Evolutionary conservation across 2,329 filamentous ascomycete species (phyloP), one percentile per base, ranked within the genome.

Genomic region (Paecilomyces variotii): DNA sequence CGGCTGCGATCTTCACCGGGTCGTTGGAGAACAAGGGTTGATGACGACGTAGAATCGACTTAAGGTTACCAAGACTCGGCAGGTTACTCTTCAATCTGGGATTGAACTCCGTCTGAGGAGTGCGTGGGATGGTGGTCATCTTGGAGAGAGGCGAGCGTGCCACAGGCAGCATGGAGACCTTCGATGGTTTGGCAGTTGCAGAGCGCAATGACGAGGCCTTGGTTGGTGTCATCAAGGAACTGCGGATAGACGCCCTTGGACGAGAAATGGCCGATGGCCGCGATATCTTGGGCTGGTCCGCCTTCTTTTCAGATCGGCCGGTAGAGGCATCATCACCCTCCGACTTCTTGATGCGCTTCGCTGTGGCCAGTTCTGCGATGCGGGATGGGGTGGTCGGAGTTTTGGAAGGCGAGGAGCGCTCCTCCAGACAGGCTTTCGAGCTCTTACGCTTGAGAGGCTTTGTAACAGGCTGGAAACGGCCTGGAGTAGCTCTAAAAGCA

Each of bases 161-260:
- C 25, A 83, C 84, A 54, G 80, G 82, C 30, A 82, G 78, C 68
- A 84, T 80, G 19, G 77, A 80, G 25, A 77, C 77, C 56, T 80
- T 82, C 52, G 82, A 75, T 6, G 80, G 77, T 67, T 83, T 85
- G 56, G 76, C 75, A 63, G 79, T 85, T 57, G 80, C 75, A 53
- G 81, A 76, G 51, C 87, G 85, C 34, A 86, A 84, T 56, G 89
- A 72, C 0, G 89, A 90, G 6, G 90, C 79, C 71, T 90, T 91
- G 7, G 89, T 94, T 0, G 91, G 91, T 4, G 90, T 95, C 72
- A 87, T 83, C 30, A 93, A 77, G 60, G 79, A 85, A 61, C 79
- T 79, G 66, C 72, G 75, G 67, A 72, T 76, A 63, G 65, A 72
- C 72, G 66, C 76, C 65, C 81, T 80, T 52, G 81, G 78, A 27